Percentiles rank a stretch among this genome's conserved stretches.
Evolutionary conservation across 2,329 filamentous ascomycete genomes (phyloP).

Genomic region (Hypoxylon sp.): DNA sequence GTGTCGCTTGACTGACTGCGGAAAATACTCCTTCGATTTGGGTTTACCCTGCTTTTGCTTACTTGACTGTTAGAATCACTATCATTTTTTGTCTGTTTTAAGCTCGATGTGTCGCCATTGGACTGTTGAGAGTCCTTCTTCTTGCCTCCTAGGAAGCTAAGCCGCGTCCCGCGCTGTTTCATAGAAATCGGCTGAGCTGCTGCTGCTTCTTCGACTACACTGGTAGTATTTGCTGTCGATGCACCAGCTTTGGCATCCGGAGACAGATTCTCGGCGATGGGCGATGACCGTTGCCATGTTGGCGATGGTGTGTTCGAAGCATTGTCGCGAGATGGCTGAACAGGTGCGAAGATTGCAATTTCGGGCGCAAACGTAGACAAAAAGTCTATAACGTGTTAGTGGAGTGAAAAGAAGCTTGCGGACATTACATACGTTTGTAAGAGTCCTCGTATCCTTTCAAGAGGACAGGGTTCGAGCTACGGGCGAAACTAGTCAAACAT

Average conservation of each 20-base stretch:
- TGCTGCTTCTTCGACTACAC: slow-evolving; percentile 63
- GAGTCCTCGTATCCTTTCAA: slow-evolving; percentile 70
- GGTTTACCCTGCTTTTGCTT: slow-evolving; percentile 55
- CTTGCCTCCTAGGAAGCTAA: slow-evolving; percentile 69
- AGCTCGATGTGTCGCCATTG: slow-evolving; percentile 46
- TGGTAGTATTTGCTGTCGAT: slow-evolving; percentile 46
- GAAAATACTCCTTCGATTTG: slow-evolving; percentile 62
- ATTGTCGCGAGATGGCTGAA: slow-evolving; percentile 58
- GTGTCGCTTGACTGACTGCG: slow-evolving; percentile 56
- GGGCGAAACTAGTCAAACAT: slow-evolving; percentile 77
- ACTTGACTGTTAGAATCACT: slow-evolving; percentile 51
- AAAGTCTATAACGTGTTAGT: slow-evolving; percentile 62
- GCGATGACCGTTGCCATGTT: slow-evolving; percentile 54
- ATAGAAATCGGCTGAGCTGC: slow-evolving; percentile 65
- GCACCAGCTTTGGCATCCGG: slow-evolving; percentile 39
- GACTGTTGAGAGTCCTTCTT: slow-evolving; percentile 59
- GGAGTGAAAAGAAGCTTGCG: slow-evolving; percentile 10
- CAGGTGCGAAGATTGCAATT: slow-evolving; percentile 71
- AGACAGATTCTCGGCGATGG: slow-evolving; percentile 48
- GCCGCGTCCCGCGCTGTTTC: slow-evolving; percentile 65
- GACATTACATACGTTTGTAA: slow-evolving; percentile 69
- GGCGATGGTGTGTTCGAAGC: slow-evolving; percentile 59
- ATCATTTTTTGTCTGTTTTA: slow-evolving; percentile 50
- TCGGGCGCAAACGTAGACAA: slow-evolving; percentile 74
- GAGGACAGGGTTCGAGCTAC: slow-evolving; percentile 71